phyloP scores from a whole-genome alignment of 768 basidiomycete genomes.

The Lenzites betulinus region DNA sequence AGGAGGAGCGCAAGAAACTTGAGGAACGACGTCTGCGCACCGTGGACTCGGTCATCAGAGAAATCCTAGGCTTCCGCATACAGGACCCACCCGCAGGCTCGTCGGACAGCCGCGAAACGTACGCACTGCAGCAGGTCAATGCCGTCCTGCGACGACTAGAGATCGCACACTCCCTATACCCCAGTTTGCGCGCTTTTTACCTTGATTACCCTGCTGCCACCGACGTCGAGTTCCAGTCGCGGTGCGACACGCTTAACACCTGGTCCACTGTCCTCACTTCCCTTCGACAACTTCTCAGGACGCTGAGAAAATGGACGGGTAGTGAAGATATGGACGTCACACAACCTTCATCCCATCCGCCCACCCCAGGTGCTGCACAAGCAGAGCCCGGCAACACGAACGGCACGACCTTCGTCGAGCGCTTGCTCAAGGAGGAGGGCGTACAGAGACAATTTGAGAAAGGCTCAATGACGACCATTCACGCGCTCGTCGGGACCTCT shows the following conservation, averaged over 20 bases:
- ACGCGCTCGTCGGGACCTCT: slow-evolving; percentile 81
- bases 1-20: slow-evolving; percentile 78
- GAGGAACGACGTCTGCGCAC: slow-evolving; percentile 82
- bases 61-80: slow-evolving; percentile 77
- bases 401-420: slow-evolving; percentile 88
- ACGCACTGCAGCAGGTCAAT: slow-evolving; percentile 62
- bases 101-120: slow-evolving; percentile 39
- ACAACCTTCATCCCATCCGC: slow-evolving; percentile 66
- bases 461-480: slow-evolving; percentile 83
- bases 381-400: slow-evolving; percentile 51
- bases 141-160: slow-evolving; percentile 74
- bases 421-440: slow-evolving; percentile 94
- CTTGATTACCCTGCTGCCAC: slow-evolving; percentile 74
- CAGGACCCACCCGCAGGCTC: slow-evolving; percentile 40
- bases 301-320: slow-evolving; percentile 92
- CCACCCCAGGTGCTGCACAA: slow-evolving; percentile 35
- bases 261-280: slow-evolving; percentile 89
- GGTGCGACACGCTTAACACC: slow-evolving; percentile 85
- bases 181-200: slow-evolving; percentile 77
- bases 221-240: slow-evolving; percentile 68
- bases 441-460: slow-evolving; percentile 94
- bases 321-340: slow-evolving; percentile 89
- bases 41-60: slow-evolving; percentile 83
- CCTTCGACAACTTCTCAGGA: slow-evolving; percentile 78
- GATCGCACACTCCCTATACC: slow-evolving; percentile 84